These are phyloP conservation scores for Pugionium cornutum DNA, from an alignment of 345 rosid species.

Conservation along the genomic window DNA sequence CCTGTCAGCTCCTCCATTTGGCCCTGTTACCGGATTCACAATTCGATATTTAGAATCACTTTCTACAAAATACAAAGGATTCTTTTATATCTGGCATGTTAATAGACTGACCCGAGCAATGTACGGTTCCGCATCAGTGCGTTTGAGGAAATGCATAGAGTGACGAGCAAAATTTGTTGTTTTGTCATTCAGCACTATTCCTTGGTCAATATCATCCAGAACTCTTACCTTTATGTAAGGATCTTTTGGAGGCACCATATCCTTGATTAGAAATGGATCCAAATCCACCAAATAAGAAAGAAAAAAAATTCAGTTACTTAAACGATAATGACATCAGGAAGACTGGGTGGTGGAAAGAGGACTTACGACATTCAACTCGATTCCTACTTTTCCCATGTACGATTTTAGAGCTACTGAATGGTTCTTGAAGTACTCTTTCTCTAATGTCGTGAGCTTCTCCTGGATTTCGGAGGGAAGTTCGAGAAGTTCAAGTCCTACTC, in stretches of 20 bases:
- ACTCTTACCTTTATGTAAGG: slow-evolving; percentile 89
- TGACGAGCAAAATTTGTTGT: slow-evolving; percentile 73
- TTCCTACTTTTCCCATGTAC: slow-evolving; percentile 69
- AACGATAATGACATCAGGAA: background rate
- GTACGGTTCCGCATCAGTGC: slow-evolving; percentile 88
- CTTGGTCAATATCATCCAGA: slow-evolving; percentile 75
- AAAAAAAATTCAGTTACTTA: background rate
- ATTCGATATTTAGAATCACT: background rate
- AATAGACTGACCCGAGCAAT: slow-evolving; percentile 68
- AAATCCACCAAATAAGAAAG: background rate
- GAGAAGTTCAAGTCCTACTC: slow-evolving; percentile 63
- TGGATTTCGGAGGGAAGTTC: slow-evolving; percentile 74
- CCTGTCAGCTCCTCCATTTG: slow-evolving; percentile 81
- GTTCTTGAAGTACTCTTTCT: slow-evolving; percentile 65
- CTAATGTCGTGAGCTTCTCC: slow-evolving; percentile 63
- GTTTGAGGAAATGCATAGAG: slow-evolving; percentile 88
- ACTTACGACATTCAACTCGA: slow-evolving; percentile 81
- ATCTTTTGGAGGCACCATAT: slow-evolving; percentile 96
- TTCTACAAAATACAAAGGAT: background rate
- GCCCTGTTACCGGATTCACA: slow-evolving; percentile 58
- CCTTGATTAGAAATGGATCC: slow-evolving; percentile 48
- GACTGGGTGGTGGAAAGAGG: slow-evolving; percentile 11
- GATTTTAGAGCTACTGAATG: slow-evolving; percentile 65
- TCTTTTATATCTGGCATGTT: background rate
- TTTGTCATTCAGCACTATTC: slow-evolving; percentile 68